Evolutionary conservation across 345 rosid genomes (phyloP).

Genomic region (Rhizophora mangle): DNA sequence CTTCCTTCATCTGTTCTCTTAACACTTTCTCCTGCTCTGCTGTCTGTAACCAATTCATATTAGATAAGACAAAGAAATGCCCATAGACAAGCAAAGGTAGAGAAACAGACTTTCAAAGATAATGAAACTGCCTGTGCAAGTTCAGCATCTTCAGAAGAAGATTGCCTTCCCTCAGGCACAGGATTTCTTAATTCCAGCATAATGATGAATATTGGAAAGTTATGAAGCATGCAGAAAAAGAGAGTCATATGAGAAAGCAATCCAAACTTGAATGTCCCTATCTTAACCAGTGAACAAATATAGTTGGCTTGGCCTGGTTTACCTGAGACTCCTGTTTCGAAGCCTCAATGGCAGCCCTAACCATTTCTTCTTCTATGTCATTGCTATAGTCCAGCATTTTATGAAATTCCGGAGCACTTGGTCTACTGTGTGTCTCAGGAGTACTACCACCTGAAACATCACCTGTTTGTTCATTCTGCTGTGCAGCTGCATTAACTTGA

Average conservation of each 20-base stretch:
- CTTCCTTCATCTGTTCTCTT: constrained; percentile 33
- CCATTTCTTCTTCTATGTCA: constrained; percentile 98
- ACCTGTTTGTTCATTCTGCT: constrained; percentile 16
- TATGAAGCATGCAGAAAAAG: neutral
- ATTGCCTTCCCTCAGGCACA: constrained; percentile 37
- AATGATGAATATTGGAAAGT: neutral
- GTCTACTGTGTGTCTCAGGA: constrained; percentile 26
- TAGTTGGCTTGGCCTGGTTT: constrained; percentile 16
- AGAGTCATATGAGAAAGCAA: neutral
- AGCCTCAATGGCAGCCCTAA: constrained; percentile 98
- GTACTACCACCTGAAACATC: constrained; percentile 22
- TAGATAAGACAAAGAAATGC: constrained; percentile 10
- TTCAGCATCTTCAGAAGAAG: constrained; percentile 53
- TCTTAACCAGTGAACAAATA: constrained; percentile 4
- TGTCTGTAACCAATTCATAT: constrained; percentile 42
- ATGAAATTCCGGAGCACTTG: constrained; percentile 45
- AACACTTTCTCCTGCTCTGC: constrained; percentile 60
- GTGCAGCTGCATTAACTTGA: constrained; percentile 32
- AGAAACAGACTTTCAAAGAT: constrained; percentile 53
- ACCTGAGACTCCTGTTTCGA: constrained; percentile 74
- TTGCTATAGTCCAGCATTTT: constrained; percentile 48
- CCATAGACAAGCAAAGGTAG: neutral
- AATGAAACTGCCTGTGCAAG: constrained; percentile 67
- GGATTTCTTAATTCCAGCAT: constrained; percentile 43
- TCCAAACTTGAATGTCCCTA: neutral